A percentile compares a stretch with the other conserved stretches of the same genome.
Evolutionary conservation across 2,329 filamentous ascomycete genomes (phyloP).

Genomic region (Aspergillus piperis): DNA sequence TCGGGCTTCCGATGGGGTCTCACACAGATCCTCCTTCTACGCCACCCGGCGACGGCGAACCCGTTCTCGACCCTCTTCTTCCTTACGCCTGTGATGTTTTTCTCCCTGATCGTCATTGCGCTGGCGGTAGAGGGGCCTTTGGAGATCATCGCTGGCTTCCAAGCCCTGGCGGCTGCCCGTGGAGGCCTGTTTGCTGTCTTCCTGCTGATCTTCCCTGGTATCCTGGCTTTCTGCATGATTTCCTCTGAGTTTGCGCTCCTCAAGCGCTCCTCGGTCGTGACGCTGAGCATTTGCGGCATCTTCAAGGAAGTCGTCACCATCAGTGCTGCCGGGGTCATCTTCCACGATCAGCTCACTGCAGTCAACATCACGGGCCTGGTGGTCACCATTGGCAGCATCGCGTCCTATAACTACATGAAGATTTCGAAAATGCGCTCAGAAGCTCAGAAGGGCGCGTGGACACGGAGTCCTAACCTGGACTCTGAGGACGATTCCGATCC

Average conservation of each 20-base stretch:
- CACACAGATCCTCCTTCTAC: conserved; percentile 92
- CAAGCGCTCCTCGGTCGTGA: conserved; percentile 93
- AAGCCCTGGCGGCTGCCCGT: conserved; percentile 64
- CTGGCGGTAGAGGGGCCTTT: conserved; percentile 80
- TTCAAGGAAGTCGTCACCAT: conserved; percentile 99
- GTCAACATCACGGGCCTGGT: conserved; percentile 85
- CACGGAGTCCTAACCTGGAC: conserved; percentile 26
- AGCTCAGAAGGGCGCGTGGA: conserved; percentile 53
- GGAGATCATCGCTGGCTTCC: conserved; percentile 67
- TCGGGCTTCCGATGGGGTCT: conserved; percentile 97
- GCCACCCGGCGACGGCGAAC: conserved; percentile 92
- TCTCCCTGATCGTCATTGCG: conserved; percentile 76
- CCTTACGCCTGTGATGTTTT: conserved; percentile 95
- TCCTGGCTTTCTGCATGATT: conserved; percentile 95
- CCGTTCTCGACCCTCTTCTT: conserved; percentile 97
- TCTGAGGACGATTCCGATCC: conserved; percentile 33
- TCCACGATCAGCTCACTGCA: conserved; percentile 81
- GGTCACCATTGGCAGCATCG: conserved; percentile 86
- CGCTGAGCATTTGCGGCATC: conserved; percentile 92
- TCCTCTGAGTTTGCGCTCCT: conserved; percentile 92
- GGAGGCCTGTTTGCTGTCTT: conserved; percentile 66
- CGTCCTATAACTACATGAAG: conserved; percentile 91
- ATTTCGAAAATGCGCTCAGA: conserved; percentile 84
- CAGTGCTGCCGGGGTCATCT: conserved; percentile 80
- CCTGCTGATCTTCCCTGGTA: conserved; percentile 84